Evolutionary conservation across 805 yeast genomes (phyloP), one percentile per base, ranked within the genome.

Genomic region (Wickerhamomyces bovis): DNA sequence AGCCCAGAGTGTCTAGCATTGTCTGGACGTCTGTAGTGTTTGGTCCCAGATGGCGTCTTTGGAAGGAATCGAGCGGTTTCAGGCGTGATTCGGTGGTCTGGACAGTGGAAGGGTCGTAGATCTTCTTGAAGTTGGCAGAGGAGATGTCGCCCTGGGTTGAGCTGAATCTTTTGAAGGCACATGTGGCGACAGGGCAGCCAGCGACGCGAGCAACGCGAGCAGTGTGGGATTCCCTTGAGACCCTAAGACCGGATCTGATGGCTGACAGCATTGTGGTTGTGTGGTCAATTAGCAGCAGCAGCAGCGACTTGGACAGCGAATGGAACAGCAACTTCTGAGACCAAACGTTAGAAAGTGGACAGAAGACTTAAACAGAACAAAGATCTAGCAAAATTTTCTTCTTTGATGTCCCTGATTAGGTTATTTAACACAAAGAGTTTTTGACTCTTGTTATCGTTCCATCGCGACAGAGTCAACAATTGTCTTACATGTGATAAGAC

Each of bases 1-100:
- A 80, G 2, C 89, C 90, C 44, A 90, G 71, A 11, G 73, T 64
- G 3, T 65, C 50, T 44, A 94, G 73, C 96, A 92, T 89, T 28
- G 67, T 64, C 16, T 66, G 60, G 18, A 85, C 85, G 52, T 88
- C 81, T 0, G 53, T 58, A 0, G 86, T 81, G 13, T 77, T 72
- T 21, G 95, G 89, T 12, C 99, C 99, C 48, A 92, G 71, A 66
- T 94, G 99, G 58, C 98, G 86, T 60, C 95, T 79, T 43, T 85
- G 78, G 66, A 92, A 94, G 2, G 94, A 83, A 62, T 94, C 99
- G 47, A 87, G 71, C 3, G 77, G 75, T 36, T 49, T 55, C 19
- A 63, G 44, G 28, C 50, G 51, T 23, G 46, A 51, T 15, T 42
- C 41, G 15, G 52, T 53, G 7, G 44, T 44, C 13, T 33, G 23